Conservation (phyloP, 345 rosid genomes). For the Arabis hirsuta region DNA sequence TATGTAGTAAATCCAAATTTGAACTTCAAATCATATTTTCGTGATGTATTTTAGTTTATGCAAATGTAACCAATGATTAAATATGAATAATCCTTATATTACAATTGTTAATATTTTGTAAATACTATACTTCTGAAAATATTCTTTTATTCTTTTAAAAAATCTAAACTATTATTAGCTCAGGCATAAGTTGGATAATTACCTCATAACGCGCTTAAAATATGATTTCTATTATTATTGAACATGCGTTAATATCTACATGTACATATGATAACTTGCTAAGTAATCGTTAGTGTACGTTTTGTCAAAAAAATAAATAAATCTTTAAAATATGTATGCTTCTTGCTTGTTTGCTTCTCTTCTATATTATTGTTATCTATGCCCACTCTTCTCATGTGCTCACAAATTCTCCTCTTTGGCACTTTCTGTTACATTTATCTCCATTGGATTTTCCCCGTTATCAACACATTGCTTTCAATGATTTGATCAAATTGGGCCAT, state of each 20-base stretch:
- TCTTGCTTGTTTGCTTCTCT: slow-evolving; percentile 35
- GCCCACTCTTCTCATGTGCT: slow-evolving; percentile 48
- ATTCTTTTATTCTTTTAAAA: not conserved
- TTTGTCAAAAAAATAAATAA: slow-evolving; percentile 1
- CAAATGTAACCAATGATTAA: not conserved
- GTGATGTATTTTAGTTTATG: not conserved
- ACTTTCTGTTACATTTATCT: slow-evolving; percentile 36
- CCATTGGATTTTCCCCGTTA: slow-evolving; percentile 34
- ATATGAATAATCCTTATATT: not conserved
- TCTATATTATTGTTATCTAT: slow-evolving; percentile 25
- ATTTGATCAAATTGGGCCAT: slow-evolving; percentile 31
- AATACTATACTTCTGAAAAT: not conserved
- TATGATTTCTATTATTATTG: not conserved
- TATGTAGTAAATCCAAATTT: not conserved
- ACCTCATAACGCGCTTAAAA: not conserved
- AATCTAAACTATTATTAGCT: too few relatives aligned
- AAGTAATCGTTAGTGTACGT: slow-evolving; percentile 2
- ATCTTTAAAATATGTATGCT: slow-evolving; percentile 10
- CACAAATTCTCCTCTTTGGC: slow-evolving; percentile 36
- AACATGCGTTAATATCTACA: not conserved
- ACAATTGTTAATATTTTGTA: not conserved
- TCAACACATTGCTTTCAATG: slow-evolving; percentile 35
- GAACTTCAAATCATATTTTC: not conserved
- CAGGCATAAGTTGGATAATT: not conserved
- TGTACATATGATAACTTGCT: slow-evolving; percentile 11